These are phyloP conservation scores for Lipomyces mesembrius DNA, from an alignment of 805 yeast species.

Conservation along the genomic window DNA sequence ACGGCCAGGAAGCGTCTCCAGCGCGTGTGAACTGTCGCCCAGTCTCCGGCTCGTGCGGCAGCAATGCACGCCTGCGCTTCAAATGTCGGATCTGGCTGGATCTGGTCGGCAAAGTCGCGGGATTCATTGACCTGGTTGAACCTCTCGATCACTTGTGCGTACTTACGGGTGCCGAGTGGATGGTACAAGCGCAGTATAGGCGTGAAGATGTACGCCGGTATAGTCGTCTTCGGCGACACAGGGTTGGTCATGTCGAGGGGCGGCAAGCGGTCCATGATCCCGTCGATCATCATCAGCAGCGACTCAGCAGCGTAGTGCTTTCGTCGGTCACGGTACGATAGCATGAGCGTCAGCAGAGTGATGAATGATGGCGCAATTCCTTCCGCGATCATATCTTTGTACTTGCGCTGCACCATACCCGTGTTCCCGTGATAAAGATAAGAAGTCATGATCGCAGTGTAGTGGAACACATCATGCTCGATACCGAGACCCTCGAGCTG, in stretches of 20 bases:
- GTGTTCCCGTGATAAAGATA: constrained; percentile 11
- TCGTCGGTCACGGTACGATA: constrained; percentile 9
- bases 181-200: constrained; percentile 12
- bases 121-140: constrained; percentile 8
- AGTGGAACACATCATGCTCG: constrained; percentile 25
- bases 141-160: constrained; percentile 8
- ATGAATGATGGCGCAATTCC: constrained; percentile 28
- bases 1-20: constrained; percentile 19
- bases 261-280: constrained; percentile 13
- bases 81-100: constrained; percentile 14
- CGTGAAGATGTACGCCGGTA: constrained; percentile 28
- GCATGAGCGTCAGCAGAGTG: constrained; percentile 49
- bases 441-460: constrained; percentile 32
- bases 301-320: constrained; percentile 12
- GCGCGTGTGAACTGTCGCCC: constrained; percentile 11
- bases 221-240: constrained; percentile 19
- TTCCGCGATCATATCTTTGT: constrained; percentile 22
- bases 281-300: constrained; percentile 8
- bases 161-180: constrained; percentile 6
- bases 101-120: constrained; percentile 6
- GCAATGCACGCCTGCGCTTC: constrained; percentile 21
- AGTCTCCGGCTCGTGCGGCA: constrained; percentile 12
- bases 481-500: constrained; percentile 22
- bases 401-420: constrained; percentile 18
- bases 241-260: constrained; percentile 22